A percentile compares a stretch with the other conserved stretches of the same genome.
These are phyloP conservation scores for Sordariomycetes sp. DNA, from an alignment of 2,329 filamentous ascomycete genomes.

Conservation along the genomic window DNA sequence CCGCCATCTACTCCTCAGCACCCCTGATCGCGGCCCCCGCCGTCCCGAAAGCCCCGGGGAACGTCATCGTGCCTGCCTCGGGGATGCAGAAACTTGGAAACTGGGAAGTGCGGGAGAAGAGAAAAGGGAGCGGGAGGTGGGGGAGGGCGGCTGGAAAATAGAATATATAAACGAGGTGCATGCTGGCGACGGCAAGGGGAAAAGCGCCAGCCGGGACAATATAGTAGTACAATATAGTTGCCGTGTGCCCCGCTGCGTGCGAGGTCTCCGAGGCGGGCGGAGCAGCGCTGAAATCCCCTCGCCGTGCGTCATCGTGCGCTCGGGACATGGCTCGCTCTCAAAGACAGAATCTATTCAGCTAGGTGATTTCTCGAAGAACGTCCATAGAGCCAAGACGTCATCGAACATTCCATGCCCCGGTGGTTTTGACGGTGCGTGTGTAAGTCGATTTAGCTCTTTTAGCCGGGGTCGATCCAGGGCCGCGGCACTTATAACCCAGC, in stretches of 20 bases:
- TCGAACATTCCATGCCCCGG: background rate
- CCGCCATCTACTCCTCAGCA: background rate
- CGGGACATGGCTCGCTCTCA: too few species aligned
- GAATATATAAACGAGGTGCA: background rate
- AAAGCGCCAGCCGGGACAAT: background rate
- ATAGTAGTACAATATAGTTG: background rate
- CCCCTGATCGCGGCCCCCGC: too few species aligned
- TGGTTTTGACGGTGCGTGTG: background rate
- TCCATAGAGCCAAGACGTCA: background rate
- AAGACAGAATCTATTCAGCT: too few species aligned
- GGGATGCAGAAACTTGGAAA: background rate
- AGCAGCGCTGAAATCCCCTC: background rate
- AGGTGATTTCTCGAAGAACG: background rate
- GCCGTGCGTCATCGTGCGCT: background rate
- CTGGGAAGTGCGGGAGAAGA: background rate
- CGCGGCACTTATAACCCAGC: background rate
- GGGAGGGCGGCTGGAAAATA: background rate
- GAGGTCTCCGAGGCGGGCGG: background rate
- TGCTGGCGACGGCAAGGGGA: background rate
- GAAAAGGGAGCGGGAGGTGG: background rate
- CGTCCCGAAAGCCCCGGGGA: background rate
- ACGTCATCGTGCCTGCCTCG: background rate
- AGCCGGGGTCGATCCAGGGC: background rate
- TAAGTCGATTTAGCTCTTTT: background rate
- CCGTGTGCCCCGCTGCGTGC: background rate